Percentiles rank a stretch among this genome's conserved stretches.
Conservation (phyloP, 1,139 yeast species). For the Kazachstania sp. region DNA sequence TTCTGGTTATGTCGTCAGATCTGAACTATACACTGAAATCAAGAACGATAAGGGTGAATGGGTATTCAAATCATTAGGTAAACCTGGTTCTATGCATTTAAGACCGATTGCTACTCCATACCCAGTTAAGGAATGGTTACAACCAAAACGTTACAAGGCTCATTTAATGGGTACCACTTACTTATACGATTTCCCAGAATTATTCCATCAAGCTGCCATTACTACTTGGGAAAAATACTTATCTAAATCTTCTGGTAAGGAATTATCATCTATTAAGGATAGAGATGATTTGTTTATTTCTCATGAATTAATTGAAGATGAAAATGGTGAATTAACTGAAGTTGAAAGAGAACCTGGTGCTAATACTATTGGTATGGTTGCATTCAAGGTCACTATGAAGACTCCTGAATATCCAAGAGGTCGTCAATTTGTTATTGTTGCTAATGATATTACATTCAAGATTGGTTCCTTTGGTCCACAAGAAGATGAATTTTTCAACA, state of each 20-base stretch:
- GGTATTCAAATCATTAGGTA: conserved; percentile 91
- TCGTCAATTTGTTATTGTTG: conserved; percentile 83
- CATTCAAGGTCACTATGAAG: conserved; percentile 81
- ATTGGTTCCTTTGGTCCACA: conserved; percentile 99
- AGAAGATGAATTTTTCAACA: conserved; percentile 84
- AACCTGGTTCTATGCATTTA: conserved; percentile 94
- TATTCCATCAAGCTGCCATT: conserved; percentile 86
- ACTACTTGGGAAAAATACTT: conserved; percentile 73
- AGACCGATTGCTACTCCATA: conserved; percentile 93
- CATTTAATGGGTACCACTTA: conserved; percentile 97
- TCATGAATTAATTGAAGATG: conserved; percentile 72
- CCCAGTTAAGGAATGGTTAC: conserved; percentile 95
- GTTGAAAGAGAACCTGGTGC: conserved; percentile 95
- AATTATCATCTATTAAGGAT: conserved; percentile 3
- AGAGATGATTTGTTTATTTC: conserved; percentile 60
- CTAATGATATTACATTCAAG: conserved; percentile 94
- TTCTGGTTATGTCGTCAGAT: conserved; percentile 93
- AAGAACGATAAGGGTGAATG: conserved; percentile 88
- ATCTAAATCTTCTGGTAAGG: conserved; percentile 47
- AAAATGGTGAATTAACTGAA: conserved; percentile 75
- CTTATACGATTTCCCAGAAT: conserved; percentile 96
- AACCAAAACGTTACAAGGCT: conserved; percentile 97
- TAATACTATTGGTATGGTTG: conserved; percentile 94
- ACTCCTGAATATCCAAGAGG: conserved; percentile 98
- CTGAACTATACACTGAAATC: conserved; percentile 89